Conservation (phyloP, 306 rosid species). For the Lupinus albus region DNA sequence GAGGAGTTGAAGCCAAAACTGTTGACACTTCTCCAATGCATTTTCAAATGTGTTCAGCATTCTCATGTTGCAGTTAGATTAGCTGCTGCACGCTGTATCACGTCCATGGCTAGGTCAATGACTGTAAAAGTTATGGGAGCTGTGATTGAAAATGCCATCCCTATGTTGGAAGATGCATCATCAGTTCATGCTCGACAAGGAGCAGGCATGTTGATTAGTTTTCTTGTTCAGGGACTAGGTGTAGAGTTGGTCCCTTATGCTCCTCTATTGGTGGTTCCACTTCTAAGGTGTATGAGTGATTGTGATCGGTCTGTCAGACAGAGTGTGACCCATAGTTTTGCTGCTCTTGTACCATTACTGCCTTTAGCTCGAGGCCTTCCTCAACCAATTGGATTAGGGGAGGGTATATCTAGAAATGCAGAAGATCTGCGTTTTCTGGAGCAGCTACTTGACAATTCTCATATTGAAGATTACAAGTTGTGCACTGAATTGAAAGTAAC, state of each 20-base stretch:
- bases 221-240: conserved; percentile 95
- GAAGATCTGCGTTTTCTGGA: conserved; percentile 90
- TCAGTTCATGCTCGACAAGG: conserved; percentile 94
- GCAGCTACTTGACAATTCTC: conserved; percentile 95
- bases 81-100: conserved; percentile 93
- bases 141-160: conserved; percentile 77
- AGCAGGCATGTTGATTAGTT: conserved; percentile 90
- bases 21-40: conserved; percentile 83
- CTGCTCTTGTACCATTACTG: conserved; percentile 97
- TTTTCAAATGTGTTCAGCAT: conserved; percentile 78
- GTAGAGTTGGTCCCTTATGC: conserved; percentile 86
- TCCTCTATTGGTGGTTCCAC: conserved; percentile 94
- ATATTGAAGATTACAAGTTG: conserved; percentile 86
- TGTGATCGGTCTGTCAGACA: conserved; percentile 92
- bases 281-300: conserved; percentile 93
- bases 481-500: conserved; percentile 77
- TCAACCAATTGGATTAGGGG: conserved; percentile 75
- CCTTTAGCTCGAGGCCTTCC: conserved; percentile 97
- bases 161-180: conserved; percentile 82
- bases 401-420: conserved; percentile 61
- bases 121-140: conserved; percentile 80
- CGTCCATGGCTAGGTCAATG: conserved; percentile 95
- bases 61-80: conserved; percentile 93
- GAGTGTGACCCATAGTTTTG: conserved; percentile 98
- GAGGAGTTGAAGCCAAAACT: conserved; percentile 79